Conservation (phyloP, 2,329 filamentous ascomycete genomes). For the Mariannaea sp. region DNA sequence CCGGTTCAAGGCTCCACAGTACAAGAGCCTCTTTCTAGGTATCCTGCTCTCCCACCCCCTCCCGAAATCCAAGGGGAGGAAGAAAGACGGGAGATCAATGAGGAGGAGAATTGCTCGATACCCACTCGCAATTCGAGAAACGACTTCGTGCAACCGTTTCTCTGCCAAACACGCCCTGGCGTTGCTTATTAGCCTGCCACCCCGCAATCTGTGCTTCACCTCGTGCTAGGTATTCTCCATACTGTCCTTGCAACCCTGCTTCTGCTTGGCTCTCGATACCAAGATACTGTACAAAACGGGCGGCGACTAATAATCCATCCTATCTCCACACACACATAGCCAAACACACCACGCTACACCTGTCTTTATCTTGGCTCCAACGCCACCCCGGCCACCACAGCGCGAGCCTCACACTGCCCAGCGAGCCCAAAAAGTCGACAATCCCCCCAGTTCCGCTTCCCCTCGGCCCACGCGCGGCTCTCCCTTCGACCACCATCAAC, state of each 20-base stretch:
- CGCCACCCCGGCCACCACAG: conserved; percentile 10
- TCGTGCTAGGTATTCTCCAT: no score
- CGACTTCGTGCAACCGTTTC: neutral
- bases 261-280: conserved; percentile 9
- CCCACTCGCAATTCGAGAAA: conserved; percentile 1
- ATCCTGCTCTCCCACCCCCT: no score
- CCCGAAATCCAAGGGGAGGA: conserved; percentile 1
- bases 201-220: conserved; percentile 16
- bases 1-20: neutral
- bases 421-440: conserved; percentile 35
- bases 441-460: conserved; percentile 34
- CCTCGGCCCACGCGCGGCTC: conserved; percentile 31
- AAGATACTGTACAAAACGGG: no score
- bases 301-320: conserved; percentile 5
- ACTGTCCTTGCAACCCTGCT: conserved; percentile 4
- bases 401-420: conserved; percentile 26
- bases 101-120: neutral
- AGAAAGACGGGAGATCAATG: neutral
- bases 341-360: neutral
- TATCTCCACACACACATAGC: neutral
- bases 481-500: conserved; percentile 39
- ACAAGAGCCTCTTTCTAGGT: conserved; percentile 7
- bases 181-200: conserved; percentile 6
- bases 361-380: conserved; percentile 5
- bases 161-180: conserved; percentile 10